Evolutionary conservation across 768 basidiomycete genomes (phyloP).

Genomic region (Bullera alba): DNA sequence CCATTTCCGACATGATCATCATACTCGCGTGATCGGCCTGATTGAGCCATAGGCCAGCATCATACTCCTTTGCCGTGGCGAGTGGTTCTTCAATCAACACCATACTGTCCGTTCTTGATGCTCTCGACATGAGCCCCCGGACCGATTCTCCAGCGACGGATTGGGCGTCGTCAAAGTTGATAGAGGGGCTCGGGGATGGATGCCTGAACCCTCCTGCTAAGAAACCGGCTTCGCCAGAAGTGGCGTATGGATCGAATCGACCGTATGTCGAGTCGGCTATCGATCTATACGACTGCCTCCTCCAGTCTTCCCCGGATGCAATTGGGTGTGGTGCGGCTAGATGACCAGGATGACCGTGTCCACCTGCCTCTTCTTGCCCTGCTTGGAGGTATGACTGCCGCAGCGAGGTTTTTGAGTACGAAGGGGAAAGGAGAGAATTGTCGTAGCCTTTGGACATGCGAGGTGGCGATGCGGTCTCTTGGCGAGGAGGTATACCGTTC

Average conservation of each 20-base stretch:
- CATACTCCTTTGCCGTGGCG: constrained; percentile 5
- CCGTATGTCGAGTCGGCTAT: constrained; percentile 28
- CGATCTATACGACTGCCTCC: constrained; percentile 13
- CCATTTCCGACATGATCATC: constrained; percentile 57
- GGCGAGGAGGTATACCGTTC: too few relatives aligned
- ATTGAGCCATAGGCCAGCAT: constrained; percentile 49
- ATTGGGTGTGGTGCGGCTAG: constrained; percentile 5
- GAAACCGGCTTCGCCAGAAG: background rate
- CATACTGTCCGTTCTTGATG: constrained; percentile 36
- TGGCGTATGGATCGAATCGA: constrained; percentile 24
- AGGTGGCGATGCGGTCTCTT: too few relatives aligned
- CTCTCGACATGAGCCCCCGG: constrained; percentile 11
- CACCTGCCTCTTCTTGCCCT: background rate
- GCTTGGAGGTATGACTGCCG: background rate
- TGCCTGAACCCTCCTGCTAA: constrained; percentile 4
- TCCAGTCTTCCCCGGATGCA: background rate
- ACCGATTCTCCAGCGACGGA: constrained; percentile 34
- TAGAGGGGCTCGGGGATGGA: constrained; percentile 29
- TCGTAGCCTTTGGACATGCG: background rate
- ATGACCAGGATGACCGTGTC: background rate
- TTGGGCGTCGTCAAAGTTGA: constrained; percentile 20
- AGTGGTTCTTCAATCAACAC: constrained; percentile 30
- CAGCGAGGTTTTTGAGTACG: background rate
- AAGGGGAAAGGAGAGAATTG: background rate
- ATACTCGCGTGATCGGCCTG: constrained; percentile 59